Conservation (phyloP, 305 asterid genomes). For the Solanum aculeatissimum region DNA sequence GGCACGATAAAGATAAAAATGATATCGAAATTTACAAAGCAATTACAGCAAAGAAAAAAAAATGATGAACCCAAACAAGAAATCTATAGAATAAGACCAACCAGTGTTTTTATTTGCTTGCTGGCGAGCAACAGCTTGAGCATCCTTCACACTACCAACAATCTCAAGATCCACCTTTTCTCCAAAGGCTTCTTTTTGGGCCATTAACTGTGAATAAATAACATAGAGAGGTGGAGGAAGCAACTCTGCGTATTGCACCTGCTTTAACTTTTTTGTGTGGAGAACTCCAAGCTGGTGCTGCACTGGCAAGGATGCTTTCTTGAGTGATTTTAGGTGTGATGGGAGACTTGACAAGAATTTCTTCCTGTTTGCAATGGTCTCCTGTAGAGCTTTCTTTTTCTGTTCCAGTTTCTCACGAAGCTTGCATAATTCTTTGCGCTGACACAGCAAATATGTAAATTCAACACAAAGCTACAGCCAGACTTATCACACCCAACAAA, state of each 20-base stretch:
- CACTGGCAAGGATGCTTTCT: slow-evolving; percentile 91
- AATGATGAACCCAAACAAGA: background rate
- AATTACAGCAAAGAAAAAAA: background rate
- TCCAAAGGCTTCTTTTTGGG: slow-evolving; percentile 93
- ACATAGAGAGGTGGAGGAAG: slow-evolving; percentile 95
- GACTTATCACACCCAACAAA: background rate
- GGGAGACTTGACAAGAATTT: slow-evolving; percentile 93
- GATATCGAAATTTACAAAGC: background rate
- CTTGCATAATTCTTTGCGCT: slow-evolving; percentile 90
- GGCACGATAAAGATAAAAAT: background rate
- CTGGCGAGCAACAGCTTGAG: slow-evolving; percentile 80
- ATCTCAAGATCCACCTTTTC: slow-evolving; percentile 86
- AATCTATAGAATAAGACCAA: slow-evolving; percentile 8
- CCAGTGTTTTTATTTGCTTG: slow-evolving; percentile 76
- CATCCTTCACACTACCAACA: slow-evolving; percentile 85
- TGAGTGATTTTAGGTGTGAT: slow-evolving; percentile 91
- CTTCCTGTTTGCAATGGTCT: slow-evolving; percentile 77
- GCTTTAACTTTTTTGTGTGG: slow-evolving; percentile 82
- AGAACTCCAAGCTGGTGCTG: slow-evolving; percentile 77
- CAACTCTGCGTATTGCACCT: slow-evolving; percentile 85
- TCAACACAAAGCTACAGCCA: background rate
- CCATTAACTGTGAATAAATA: slow-evolving; percentile 75
- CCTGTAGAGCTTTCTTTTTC: slow-evolving; percentile 76
- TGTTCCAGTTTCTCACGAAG: slow-evolving; percentile 74
- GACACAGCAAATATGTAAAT: slow-evolving; percentile 17